Evolutionary conservation across 768 basidiomycete genomes (phyloP), one percentile per base, ranked within the genome.

Genomic region (Mycena chlorophos): DNA sequence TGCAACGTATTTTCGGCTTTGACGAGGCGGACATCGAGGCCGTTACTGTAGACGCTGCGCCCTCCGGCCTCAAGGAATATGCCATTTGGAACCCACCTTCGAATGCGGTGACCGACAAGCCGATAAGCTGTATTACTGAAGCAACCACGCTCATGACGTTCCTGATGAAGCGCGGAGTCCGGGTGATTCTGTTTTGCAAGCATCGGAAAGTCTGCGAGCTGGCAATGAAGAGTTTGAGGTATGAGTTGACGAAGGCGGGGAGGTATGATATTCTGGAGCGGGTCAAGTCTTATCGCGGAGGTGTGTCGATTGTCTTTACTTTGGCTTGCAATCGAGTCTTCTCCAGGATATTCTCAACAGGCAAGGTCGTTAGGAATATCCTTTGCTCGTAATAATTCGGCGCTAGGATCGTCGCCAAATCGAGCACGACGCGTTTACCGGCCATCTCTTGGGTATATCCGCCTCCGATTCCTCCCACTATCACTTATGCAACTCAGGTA

Each of bases 171-270:
- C 78, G 82, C 3, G 93, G 93, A 2, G 69, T 94, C 27, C 76
- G 91, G 28, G 85, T 87, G 4, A 94, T 96, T 56, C 71, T 96
- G n/a, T 96, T 95, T 66, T 94, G 91, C 76, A 89, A 90, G 76
- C 91, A 87, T 49, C 16, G 92, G 29, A 90, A 88, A 73, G 75
- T 79, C 3, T 95, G 93, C 68, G 92, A 95, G 70, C 66, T 94
- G 65, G 91, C 89, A 65, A 93, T 92, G 87, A 91, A 89, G 68
- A 80, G 83, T 5, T 73, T 95, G 30, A 80, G 87, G 19, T 69
- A 80, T 4, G 83, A 89, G 39, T 73, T 96, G 22, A 86, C 84
- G 50, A 81, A 83, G 10, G 87, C 90, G 54, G 89, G 91, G 20
- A 80, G 90, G 5, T 68, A 79, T 27, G 93, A 96, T 65, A 82